Evolutionary conservation across 768 basidiomycete genomes (phyloP).

Genomic region (Lactarius evosmus): DNA sequence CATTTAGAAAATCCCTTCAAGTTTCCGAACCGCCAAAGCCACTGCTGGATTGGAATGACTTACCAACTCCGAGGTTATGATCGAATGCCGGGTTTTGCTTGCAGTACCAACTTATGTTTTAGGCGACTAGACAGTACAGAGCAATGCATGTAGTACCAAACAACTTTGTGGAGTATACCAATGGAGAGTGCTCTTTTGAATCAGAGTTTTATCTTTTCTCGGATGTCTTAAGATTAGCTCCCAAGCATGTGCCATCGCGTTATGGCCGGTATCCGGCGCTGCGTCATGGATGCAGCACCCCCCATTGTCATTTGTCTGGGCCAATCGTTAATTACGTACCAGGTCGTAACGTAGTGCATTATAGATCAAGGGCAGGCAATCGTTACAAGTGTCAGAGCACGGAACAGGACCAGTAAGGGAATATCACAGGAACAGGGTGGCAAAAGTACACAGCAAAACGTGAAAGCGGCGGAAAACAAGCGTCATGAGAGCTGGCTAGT

Average conservation of each 20-base stretch:
- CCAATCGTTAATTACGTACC: conserved; percentile 15
- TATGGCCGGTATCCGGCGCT: not conserved
- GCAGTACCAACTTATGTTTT: not conserved
- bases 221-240: not conserved
- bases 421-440: conserved; percentile 14
- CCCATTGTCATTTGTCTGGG: not conserved
- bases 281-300: not conserved
- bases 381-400: conserved; percentile 2
- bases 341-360: conserved; percentile 6
- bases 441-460: conserved; percentile 21
- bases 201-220: not conserved
- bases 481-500: conserved; percentile 30
- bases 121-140: not conserved
- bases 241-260: not conserved
- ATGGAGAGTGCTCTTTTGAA: not conserved
- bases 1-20: conserved; percentile 60
- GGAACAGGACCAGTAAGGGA: conserved; percentile 5
- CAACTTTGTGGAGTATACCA: not conserved
- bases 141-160: not conserved
- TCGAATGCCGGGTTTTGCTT: not conserved
- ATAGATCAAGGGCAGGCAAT: conserved; percentile 8
- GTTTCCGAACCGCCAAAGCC: conserved; percentile 59
- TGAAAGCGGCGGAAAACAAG: conserved; percentile 28
- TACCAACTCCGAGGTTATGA: conserved; percentile 58
- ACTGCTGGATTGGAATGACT: conserved; percentile 70